Percentiles rank a stretch among this genome's conserved stretches.
Evolutionary conservation across 768 basidiomycete species (phyloP).

Genomic region (Termitomyces sp.): DNA sequence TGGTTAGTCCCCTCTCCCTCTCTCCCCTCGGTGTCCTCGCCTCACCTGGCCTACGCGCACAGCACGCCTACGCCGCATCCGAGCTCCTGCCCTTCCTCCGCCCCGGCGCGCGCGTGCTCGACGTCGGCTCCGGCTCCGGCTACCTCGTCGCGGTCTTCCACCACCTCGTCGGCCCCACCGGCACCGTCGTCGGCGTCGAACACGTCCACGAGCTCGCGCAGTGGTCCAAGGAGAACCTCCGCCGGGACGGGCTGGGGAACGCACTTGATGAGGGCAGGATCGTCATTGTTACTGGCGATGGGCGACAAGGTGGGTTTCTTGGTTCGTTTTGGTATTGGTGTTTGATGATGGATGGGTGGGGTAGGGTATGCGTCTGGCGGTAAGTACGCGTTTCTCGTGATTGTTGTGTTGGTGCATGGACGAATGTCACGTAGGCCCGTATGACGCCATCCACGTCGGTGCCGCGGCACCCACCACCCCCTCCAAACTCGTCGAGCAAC

Average conservation of each 20-base stretch:
- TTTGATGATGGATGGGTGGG: too few relatives aligned
- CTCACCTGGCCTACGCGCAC: too few relatives aligned
- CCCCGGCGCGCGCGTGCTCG: constrained; percentile 73
- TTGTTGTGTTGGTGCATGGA: neutral
- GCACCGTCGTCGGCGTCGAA: constrained; percentile 84
- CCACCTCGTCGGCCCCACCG: constrained; percentile 54
- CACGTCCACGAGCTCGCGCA: constrained; percentile 79
- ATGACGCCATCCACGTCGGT: constrained; percentile 89
- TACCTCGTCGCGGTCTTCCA: constrained; percentile 82
- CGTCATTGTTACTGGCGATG: constrained; percentile 70
- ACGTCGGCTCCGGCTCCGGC: constrained; percentile 86
- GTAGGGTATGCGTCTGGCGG: constrained; percentile 29
- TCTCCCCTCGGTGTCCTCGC: neutral
- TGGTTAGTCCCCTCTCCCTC: constrained; percentile 46
- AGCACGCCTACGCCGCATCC: constrained; percentile 86
- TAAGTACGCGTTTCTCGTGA: constrained; percentile 12
- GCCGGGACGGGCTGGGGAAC: constrained; percentile 54
- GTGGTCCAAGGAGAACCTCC: constrained; percentile 65
- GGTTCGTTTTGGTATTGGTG: too few relatives aligned
- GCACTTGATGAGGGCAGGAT: constrained; percentile 54
- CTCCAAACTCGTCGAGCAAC: constrained; percentile 66
- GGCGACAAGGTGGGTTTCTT: constrained; percentile 56
- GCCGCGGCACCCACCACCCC: constrained; percentile 83
- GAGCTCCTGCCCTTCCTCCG: constrained; percentile 68
- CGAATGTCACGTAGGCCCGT: constrained; percentile 42